Conservation (phyloP, 163 green algal species). For the Chlamydomonas reinhardtii region DNA sequence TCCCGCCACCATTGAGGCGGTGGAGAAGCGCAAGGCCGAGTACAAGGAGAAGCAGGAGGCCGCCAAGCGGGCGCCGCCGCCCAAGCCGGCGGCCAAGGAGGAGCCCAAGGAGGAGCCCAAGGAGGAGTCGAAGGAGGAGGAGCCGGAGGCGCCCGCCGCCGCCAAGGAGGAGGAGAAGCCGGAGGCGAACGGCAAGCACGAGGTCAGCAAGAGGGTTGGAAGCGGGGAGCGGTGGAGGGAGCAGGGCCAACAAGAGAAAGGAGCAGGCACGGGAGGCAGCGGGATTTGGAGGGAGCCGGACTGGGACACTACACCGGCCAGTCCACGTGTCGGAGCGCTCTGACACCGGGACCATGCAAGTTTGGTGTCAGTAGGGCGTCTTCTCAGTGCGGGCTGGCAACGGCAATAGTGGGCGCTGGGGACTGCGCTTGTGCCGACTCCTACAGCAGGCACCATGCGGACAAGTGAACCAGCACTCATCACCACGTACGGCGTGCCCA, state of each 20-base stretch:
- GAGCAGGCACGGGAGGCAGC: too few relatives aligned
- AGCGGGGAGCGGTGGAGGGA: background rate
- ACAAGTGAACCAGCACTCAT: too few relatives aligned
- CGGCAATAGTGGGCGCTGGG: too few relatives aligned
- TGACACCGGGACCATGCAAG: too few relatives aligned
- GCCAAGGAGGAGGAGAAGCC: background rate
- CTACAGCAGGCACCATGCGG: too few relatives aligned
- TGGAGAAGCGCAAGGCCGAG: constrained; percentile 54
- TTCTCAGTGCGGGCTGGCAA: too few relatives aligned
- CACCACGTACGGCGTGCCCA: too few relatives aligned
- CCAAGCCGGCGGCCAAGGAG: background rate
- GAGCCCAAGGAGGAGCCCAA: background rate
- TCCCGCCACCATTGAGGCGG: constrained; percentile 61
- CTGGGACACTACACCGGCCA: too few relatives aligned
- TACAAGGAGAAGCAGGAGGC: constrained; percentile 57
- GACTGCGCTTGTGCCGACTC: too few relatives aligned
- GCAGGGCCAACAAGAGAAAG: background rate
- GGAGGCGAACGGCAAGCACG: background rate
- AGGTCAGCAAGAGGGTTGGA: background rate
- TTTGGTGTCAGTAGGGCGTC: too few relatives aligned
- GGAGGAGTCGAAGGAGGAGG: background rate
- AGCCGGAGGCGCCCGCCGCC: background rate
- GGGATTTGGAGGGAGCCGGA: too few relatives aligned
- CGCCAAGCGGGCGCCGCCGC: constrained; percentile 55
- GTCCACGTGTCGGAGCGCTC: too few relatives aligned